Evolutionary conservation across 768 basidiomycete genomes (phyloP).

Genomic region (Hericium coralloides): DNA sequence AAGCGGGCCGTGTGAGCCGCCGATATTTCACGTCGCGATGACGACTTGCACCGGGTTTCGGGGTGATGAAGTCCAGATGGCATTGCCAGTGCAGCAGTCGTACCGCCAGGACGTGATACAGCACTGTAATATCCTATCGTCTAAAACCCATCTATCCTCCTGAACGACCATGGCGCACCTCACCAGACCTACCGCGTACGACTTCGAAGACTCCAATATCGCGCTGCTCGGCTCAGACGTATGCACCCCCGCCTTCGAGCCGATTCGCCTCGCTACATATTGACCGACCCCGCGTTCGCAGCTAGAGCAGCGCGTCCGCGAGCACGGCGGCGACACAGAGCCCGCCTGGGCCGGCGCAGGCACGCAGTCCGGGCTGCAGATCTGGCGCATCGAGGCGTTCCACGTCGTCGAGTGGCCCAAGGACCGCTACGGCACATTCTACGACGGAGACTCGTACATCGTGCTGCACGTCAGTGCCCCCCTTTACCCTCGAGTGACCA

Average conservation of each 20-base stretch:
- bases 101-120: too few species aligned
- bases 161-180: constrained; percentile 14
- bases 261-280: background rate
- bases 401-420: constrained; percentile 44
- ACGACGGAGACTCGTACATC: constrained; percentile 59
- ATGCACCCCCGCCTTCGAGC: constrained; percentile 14
- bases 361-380: constrained; percentile 33
- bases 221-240: constrained; percentile 57
- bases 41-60: too few species aligned
- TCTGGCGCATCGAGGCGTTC: constrained; percentile 56
- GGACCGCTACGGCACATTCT: constrained; percentile 44
- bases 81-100: too few species aligned
- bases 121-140: too few species aligned
- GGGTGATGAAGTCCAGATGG: too few species aligned
- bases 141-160: too few species aligned
- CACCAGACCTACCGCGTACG: constrained; percentile 39
- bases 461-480: constrained; percentile 42
- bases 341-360: constrained; percentile 44
- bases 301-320: constrained; percentile 50
- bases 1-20: too few species aligned
- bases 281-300: constrained; percentile 14
- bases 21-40: too few species aligned
- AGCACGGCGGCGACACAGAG: constrained; percentile 43
- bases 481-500: too few species aligned
- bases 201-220: constrained; percentile 57